Evolutionary conservation across 352 stramenopile species (phyloP).

Genomic region (Phytophthora niederhauseri): DNA sequence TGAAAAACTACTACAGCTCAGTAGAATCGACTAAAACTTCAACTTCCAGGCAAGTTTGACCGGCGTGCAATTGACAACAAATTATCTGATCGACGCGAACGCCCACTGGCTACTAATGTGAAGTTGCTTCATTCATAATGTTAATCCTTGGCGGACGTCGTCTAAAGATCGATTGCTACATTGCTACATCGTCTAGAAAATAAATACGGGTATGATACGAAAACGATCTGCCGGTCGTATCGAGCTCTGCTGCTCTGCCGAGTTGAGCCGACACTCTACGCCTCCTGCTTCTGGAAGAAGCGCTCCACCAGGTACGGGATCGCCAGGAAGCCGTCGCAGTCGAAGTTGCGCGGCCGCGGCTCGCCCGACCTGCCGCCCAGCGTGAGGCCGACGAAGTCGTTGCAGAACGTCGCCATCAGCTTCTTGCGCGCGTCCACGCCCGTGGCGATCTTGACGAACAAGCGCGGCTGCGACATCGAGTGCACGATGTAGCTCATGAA

Average conservation of each 20-base stretch:
- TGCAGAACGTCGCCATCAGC: slow-evolving; percentile 52
- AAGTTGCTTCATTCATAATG: background rate
- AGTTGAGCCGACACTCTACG: background rate
- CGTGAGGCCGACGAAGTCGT: slow-evolving; percentile 52
- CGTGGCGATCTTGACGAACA: slow-evolving; percentile 51
- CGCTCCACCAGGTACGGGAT: slow-evolving; percentile 52
- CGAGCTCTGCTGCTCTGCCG: background rate
- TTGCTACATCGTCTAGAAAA: slow-evolving; percentile 12
- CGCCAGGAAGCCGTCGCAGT: slow-evolving; percentile 44
- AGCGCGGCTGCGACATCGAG: slow-evolving; percentile 51
- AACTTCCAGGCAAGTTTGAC: too few species aligned
- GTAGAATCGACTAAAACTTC: too few species aligned
- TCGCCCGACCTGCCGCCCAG: slow-evolving; percentile 35
- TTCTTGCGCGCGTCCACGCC: slow-evolving; percentile 47
- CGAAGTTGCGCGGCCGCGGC: slow-evolving; percentile 30
- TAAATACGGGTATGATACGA: slow-evolving; percentile 33
- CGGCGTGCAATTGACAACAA: too few species aligned
- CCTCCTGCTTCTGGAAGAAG: slow-evolving; percentile 43
- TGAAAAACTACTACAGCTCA: too few species aligned
- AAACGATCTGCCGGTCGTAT: background rate
- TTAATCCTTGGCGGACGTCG: background rate
- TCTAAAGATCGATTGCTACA: background rate
- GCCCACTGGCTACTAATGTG: background rate
- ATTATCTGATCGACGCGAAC: background rate
- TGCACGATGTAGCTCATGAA: slow-evolving; percentile 65